Conservation (phyloP, 192 early-diverging fungal species). For the Entophlyctis helioformis region DNA sequence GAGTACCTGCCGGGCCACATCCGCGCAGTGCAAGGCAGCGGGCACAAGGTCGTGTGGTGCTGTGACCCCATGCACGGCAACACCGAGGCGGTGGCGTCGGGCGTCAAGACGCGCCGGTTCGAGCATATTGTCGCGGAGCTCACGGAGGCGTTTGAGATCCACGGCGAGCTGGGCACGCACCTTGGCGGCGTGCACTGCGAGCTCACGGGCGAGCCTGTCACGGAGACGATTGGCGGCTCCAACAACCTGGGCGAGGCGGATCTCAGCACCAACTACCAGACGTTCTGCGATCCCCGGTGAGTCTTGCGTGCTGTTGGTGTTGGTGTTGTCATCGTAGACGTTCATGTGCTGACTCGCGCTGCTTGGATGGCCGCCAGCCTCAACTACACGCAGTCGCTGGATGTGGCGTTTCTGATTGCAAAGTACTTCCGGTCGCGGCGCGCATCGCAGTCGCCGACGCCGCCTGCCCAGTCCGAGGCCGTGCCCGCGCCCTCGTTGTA, state of each 20-base stretch:
- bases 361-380: too few relatives aligned
- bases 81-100: conserved; percentile 67
- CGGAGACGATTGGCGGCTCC: conserved; percentile 91
- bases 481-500: too few relatives aligned
- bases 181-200: conserved; percentile 95
- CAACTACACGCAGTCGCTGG: conserved; percentile 95
- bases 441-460: too few relatives aligned
- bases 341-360: too few relatives aligned
- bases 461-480: too few relatives aligned
- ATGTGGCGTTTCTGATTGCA: conserved; percentile 93
- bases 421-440: conserved; percentile 63
- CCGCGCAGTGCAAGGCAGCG: conserved; percentile 71
- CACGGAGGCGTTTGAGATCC: conserved; percentile 69
- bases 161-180: conserved; percentile 56
- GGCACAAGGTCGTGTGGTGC: conserved; percentile 87
- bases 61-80: conserved; percentile 99
- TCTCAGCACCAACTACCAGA: conserved; percentile 83
- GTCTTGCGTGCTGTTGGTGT: conserved; percentile 1
- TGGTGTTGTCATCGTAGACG: too few relatives aligned
- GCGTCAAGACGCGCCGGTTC: conserved; percentile 86
- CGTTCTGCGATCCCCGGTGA: conserved; percentile 85
- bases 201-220: conserved; percentile 92
- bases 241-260: conserved; percentile 80
- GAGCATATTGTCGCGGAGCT: conserved; percentile 83
- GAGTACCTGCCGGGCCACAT: conserved; percentile 79